Conservation (phyloP, 139 green algal species). For the Tetradesmus obliquus region DNA sequence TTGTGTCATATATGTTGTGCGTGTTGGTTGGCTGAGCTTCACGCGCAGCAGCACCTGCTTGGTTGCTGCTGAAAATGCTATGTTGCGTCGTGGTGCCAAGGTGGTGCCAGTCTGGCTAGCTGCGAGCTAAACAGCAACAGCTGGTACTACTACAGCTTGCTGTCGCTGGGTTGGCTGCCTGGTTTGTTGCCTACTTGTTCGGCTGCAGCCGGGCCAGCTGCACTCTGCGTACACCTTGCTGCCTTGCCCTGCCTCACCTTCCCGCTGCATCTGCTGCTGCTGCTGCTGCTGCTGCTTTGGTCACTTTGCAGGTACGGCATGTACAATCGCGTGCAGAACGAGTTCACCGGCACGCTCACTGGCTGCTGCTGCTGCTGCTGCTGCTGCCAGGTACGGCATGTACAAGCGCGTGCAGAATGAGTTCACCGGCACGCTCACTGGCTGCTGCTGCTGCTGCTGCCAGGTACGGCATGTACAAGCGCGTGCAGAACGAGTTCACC, state of each 20-base stretch:
- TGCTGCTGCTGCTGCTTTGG: too few relatives aligned
- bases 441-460: not conserved
- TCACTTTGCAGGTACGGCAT: not conserved
- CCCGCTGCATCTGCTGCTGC: not conserved
- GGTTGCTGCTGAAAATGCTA: too few relatives aligned
- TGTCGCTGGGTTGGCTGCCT: too few relatives aligned
- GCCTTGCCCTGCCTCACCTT: not conserved
- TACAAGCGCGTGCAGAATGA: conserved; percentile 79
- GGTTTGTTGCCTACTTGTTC: too few relatives aligned
- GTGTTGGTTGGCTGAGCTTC: conserved; percentile 65
- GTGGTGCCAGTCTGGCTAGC: too few relatives aligned
- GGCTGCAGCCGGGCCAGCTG: too few relatives aligned
- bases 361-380: conserved; percentile 39
- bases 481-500: conserved; percentile 68
- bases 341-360: conserved; percentile 74
- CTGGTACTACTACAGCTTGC: too few relatives aligned
- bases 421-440: conserved; percentile 57
- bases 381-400: not conserved
- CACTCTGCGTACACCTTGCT: too few relatives aligned
- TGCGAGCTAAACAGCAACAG: too few relatives aligned
- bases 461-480: conserved; percentile 65
- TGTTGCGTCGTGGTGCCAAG: too few relatives aligned
- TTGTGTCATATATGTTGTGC: too few relatives aligned
- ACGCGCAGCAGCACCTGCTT: too few relatives aligned
- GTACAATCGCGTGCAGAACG: conserved; percentile 77